Conservation (phyloP, 148 eudicot species). For the Heliosperma pusillum region DNA sequence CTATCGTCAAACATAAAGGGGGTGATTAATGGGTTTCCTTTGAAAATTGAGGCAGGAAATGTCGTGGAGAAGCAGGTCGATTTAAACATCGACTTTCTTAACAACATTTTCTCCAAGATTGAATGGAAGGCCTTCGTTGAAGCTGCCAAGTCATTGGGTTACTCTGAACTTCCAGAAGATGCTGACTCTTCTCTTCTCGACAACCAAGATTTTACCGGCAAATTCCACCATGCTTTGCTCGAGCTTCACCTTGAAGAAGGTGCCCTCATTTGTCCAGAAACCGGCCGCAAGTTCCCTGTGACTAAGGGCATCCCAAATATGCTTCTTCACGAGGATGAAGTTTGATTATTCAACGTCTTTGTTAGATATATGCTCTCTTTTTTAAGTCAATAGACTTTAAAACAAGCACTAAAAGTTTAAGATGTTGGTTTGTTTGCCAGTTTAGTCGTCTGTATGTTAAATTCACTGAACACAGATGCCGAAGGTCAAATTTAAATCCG, state of each 20-base stretch:
- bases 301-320: slow-evolving; percentile 32
- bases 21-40: slow-evolving; percentile 71
- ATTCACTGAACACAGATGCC: background rate
- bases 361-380: background rate
- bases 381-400: slow-evolving; percentile 3
- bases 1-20: slow-evolving; percentile 89
- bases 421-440: background rate
- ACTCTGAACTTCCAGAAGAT: slow-evolving; percentile 54
- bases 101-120: slow-evolving; percentile 69
- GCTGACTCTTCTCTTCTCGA: slow-evolving; percentile 40
- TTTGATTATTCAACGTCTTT: background rate
- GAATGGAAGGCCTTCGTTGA: slow-evolving; percentile 76
- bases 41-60: slow-evolving; percentile 56
- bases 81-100: slow-evolving; percentile 66
- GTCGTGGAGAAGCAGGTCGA: slow-evolving; percentile 64
- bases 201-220: slow-evolving; percentile 28
- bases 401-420: background rate
- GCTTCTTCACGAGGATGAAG: slow-evolving; percentile 32
- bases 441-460: background rate
- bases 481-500: too few species aligned
- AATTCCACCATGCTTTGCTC: slow-evolving; percentile 75
- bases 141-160: slow-evolving; percentile 69
- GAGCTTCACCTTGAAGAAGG: slow-evolving; percentile 90
- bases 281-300: slow-evolving; percentile 34
- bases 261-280: slow-evolving; percentile 83